phyloP scores from a whole-genome alignment of 2,329 filamentous ascomycete genomes.

The Hypoxylon rubiginosum region DNA sequence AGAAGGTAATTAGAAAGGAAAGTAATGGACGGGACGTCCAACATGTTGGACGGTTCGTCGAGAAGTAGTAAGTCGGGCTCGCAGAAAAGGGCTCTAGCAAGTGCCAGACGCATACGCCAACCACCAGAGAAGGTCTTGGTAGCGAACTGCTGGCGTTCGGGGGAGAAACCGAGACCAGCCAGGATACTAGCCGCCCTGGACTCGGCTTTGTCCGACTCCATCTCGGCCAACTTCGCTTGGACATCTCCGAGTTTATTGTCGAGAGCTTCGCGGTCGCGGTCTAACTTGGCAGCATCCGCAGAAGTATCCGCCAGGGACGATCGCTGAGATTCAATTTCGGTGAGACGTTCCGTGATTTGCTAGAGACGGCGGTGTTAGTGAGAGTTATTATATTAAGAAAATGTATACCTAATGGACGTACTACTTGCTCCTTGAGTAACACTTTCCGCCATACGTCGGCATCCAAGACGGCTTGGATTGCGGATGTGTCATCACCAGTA shows the following conservation, averaged over 20 bases:
- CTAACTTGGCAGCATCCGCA: constrained; percentile 85
- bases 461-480: constrained; percentile 93
- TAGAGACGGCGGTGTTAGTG: constrained; percentile 58
- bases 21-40: constrained; percentile 99
- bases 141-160: constrained; percentile 90
- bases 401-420: constrained; percentile 62
- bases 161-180: constrained; percentile 95
- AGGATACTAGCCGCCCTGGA: constrained; percentile 95
- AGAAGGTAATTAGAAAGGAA: constrained; percentile 98
- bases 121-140: constrained; percentile 99
- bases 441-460: constrained; percentile 99
- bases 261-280: constrained; percentile 88
- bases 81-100: constrained; percentile 96
- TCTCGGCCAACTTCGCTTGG: constrained; percentile 91
- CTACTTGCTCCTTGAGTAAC: constrained; percentile 87
- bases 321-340: constrained; percentile 82
- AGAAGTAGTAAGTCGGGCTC: constrained; percentile 95
- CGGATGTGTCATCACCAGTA: constrained; percentile 93
- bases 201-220: constrained; percentile 99
- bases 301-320: constrained; percentile 90
- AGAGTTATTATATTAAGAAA: not conserved
- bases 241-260: constrained; percentile 93
- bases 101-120: constrained; percentile 98
- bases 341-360: constrained; percentile 83
- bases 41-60: constrained; percentile 99